Evolutionary conservation across 1,284 basidiomycete genomes (phyloP), one percentile per base, ranked within the genome.

Genomic region (Ceratobasidium sp.): DNA sequence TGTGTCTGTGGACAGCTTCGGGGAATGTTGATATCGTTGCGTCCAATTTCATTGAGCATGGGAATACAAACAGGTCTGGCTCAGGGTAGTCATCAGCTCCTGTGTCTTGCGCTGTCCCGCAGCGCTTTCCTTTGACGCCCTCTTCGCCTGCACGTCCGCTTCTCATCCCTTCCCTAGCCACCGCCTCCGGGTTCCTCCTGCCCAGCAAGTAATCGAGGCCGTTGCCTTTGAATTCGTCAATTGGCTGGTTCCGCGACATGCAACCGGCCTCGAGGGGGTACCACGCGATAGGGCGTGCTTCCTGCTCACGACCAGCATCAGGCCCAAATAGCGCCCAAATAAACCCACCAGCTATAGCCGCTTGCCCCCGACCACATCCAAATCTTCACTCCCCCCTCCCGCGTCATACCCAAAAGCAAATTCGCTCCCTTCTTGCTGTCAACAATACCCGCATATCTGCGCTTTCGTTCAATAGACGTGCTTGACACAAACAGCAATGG

Each of bases 301-400:
- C 36, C 40, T 48, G 16, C 36, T 46, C 30, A 12, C 38, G 21
- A 21, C 21, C 63, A 40, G 28, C 51, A 67, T 38, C 64, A 56
- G 36, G 49, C 49, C 49, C 48, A 66, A 42, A 25, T 44, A 49
- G 36, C 18, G 42, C 46, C 38, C 53, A 71, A 71, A 71, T 53
- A 71, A 28, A 23, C n/a, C 44, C 46, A 60, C 46, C 58, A 56
- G 54, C 58, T 71, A 60, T 71, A 71, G 67, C 64, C 54, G 66
- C 53, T 40, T 51, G 48, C 51, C 54, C 54, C 28, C 46, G 58
- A 71, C 67, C 60, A 60, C 56, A 46, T 48, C 56, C 25, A 70
- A 42, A 48, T 59, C 54, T 51, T 49, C 67, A 61, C 49, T 16
- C 56, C 49, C 51, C 49, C 51, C 67, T 56, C 48, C 64, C 21